Percentiles rank a stretch among this genome's conserved stretches.
phyloP scores from a whole-genome alignment of 805 yeast species.

The Hanseniaspora thailandica region DNA sequence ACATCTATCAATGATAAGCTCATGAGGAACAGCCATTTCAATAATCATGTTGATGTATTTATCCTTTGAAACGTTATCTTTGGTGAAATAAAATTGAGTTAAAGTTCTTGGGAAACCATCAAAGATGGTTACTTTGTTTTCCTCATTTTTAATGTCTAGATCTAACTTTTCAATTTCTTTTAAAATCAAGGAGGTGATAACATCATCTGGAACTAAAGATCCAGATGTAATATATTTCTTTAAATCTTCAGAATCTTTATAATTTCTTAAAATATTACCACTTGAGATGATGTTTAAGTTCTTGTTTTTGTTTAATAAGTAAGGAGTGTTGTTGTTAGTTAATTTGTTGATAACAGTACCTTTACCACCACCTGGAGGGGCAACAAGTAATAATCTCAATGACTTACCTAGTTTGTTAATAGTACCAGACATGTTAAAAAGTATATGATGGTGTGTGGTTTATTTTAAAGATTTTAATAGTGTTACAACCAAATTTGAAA shows the following conservation, averaged over 20 bases:
- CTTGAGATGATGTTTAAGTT: slow-evolving; percentile 46
- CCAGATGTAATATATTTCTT: slow-evolving; percentile 46
- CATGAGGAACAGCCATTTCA: slow-evolving; percentile 74
- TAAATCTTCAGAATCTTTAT: slow-evolving; percentile 49
- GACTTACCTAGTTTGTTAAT: slow-evolving; percentile 28
- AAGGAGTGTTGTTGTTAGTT: slow-evolving; percentile 27
- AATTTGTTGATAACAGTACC: slow-evolving; percentile 75
- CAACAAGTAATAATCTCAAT: slow-evolving; percentile 59
- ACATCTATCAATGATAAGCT: slow-evolving; percentile 69
- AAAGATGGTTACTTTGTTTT: slow-evolving; percentile 38
- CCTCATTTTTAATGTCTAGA: slow-evolving; percentile 25
- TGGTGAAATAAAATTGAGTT: slow-evolving; percentile 55
- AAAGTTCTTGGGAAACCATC: slow-evolving; percentile 89
- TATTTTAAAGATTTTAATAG: too few relatives aligned
- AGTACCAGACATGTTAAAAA: neutral
- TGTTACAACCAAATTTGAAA: too few relatives aligned
- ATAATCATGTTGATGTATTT: slow-evolving; percentile 62
- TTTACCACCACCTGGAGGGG: slow-evolving; percentile 94
- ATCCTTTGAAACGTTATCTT: slow-evolving; percentile 31
- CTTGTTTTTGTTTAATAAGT: neutral
- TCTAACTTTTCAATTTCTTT: slow-evolving; percentile 27
- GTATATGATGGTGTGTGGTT: too few relatives aligned
- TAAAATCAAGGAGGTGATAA: slow-evolving; percentile 50
- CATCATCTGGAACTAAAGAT: slow-evolving; percentile 56
- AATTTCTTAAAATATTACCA: slow-evolving; percentile 69